phyloP scores from a whole-genome alignment of 441 rosid genomes.

The Dalechampia spathulata region DNA sequence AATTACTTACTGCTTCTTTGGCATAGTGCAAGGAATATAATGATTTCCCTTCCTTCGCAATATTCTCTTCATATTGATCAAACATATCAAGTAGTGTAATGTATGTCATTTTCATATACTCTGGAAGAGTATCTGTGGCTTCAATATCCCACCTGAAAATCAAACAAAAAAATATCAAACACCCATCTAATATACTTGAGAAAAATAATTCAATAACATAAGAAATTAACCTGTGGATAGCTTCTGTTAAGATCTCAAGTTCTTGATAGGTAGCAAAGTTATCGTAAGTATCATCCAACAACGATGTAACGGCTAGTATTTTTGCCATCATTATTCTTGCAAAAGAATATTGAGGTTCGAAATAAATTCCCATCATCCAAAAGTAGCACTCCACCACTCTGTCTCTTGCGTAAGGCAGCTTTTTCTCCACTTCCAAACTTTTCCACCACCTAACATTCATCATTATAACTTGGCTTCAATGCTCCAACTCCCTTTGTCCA shows the following conservation, averaged over 20 bases:
- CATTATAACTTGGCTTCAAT: background rate
- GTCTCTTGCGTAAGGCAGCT: conserved; percentile 15
- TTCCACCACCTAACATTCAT: conserved; percentile 23
- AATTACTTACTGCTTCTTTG: conserved; percentile 21
- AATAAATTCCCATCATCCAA: conserved; percentile 3
- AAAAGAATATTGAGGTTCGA: conserved; percentile 13
- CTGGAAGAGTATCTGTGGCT: conserved; percentile 21
- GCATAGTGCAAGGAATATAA: conserved; percentile 8
- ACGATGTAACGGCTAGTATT: conserved; percentile 7
- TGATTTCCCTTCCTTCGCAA: conserved; percentile 13
- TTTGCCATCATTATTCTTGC: conserved; percentile 18
- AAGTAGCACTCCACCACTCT: conserved; percentile 12
- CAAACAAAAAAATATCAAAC: background rate
- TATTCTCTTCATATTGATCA: conserved; percentile 15
- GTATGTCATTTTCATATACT: conserved; percentile 24
- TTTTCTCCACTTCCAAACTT: conserved; percentile 3
- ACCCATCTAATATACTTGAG: background rate
- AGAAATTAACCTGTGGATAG: conserved; percentile 18
- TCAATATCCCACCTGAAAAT: conserved; percentile 30
- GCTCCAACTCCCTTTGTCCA: too few species aligned
- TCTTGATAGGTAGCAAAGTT: conserved; percentile 17
- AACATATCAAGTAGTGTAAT: background rate
- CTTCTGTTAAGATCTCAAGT: conserved; percentile 17
- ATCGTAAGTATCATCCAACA: conserved; percentile 27
- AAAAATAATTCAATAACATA: too few species aligned